Percentiles rank a stretch among this genome's conserved stretches.
phyloP scores from a whole-genome alignment of 805 yeast species.

The Clavispora carvajalis region DNA sequence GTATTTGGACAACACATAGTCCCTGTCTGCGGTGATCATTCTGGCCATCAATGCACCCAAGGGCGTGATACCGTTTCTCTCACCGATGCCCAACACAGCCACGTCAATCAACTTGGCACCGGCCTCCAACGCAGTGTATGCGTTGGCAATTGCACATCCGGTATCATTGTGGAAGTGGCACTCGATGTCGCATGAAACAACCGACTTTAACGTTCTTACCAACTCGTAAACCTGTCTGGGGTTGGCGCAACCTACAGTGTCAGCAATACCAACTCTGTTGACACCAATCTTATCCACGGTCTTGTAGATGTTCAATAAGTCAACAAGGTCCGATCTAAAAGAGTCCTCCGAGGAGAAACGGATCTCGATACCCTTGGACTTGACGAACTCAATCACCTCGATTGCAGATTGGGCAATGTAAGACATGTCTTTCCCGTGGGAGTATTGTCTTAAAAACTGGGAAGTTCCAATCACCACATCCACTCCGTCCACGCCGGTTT shows the following conservation, averaged over 20 bases:
- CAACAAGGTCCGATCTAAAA: constrained; percentile 94
- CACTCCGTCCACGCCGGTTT: constrained; percentile 98
- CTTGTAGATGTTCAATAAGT: constrained; percentile 88
- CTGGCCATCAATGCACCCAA: constrained; percentile 98
- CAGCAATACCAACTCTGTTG: constrained; percentile 98
- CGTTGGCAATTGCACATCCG: constrained; percentile 98
- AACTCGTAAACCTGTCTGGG: constrained; percentile 98
- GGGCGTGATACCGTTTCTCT: constrained; percentile 97
- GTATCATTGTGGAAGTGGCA: constrained; percentile 99
- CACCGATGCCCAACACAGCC: constrained; percentile 96
- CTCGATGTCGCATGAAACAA: constrained; percentile 94
- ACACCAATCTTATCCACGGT: constrained; percentile 97
- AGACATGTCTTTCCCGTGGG: constrained; percentile 98
- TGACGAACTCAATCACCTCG: constrained; percentile 96
- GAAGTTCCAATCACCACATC: constrained; percentile 98
- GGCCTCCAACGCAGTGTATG: constrained; percentile 96
- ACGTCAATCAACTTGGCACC: constrained; percentile 95
- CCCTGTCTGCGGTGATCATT: constrained; percentile 98
- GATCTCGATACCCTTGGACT: constrained; percentile 93
- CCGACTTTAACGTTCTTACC: constrained; percentile 87
- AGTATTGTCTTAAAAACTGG: constrained; percentile 86
- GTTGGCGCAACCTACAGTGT: constrained; percentile 98
- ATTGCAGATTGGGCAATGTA: constrained; percentile 94
- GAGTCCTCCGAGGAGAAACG: constrained; percentile 97
- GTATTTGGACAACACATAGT: constrained; percentile 89